Conservation (phyloP, 495 filamentous ascomycete genomes). For the Glonium stellatum region DNA sequence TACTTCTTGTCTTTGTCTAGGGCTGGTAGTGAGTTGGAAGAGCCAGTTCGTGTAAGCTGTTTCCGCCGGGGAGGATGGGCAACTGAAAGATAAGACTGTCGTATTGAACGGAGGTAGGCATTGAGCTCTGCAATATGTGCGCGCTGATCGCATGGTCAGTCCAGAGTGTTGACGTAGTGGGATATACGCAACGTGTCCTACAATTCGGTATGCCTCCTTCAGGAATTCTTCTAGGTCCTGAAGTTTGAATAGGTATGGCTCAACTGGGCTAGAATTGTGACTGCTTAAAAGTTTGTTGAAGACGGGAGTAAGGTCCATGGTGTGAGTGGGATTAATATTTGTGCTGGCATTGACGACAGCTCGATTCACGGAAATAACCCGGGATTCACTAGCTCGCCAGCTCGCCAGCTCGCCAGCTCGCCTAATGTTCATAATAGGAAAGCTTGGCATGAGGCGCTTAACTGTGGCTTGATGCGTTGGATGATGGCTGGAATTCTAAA, state of each 20-base stretch:
- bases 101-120: constrained; percentile 69
- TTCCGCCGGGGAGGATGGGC: constrained; percentile 45
- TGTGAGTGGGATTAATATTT: constrained; percentile 34
- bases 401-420: too few relatives aligned
- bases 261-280: constrained; percentile 45
- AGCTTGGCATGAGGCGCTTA: neutral
- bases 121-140: constrained; percentile 73
- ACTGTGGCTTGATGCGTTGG: too few relatives aligned
- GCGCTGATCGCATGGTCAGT: constrained; percentile 52
- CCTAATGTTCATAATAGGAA: neutral
- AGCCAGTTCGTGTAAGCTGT: constrained; percentile 35
- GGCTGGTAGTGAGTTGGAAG: constrained; percentile 36
- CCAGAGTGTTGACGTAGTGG: neutral
- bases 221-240: constrained; percentile 75
- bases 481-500: too few relatives aligned
- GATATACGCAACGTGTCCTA: constrained; percentile 39
- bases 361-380: neutral
- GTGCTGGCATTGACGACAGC: too few relatives aligned
- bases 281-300: constrained; percentile 62
- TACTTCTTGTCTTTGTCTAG: constrained; percentile 58
- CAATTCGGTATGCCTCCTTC: constrained; percentile 92
- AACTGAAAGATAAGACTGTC: constrained; percentile 85
- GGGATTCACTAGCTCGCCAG: neutral
- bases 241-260: constrained; percentile 37
- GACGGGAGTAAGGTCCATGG: constrained; percentile 60